These are phyloP conservation scores for Saussurea involucrata DNA, from an alignment of 129 eudicot species.

Conservation along the genomic window DNA sequence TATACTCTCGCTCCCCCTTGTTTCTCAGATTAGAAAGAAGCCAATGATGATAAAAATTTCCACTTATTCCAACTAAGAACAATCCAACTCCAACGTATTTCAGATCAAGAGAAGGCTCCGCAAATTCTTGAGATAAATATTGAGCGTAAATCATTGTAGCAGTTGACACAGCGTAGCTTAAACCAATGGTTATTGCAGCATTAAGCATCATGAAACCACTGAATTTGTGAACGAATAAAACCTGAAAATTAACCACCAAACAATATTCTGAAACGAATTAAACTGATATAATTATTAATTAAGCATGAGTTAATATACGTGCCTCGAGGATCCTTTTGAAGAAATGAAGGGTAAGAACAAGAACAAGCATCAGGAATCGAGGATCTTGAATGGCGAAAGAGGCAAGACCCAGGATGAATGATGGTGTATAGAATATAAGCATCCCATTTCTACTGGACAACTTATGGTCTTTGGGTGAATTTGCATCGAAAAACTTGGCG, in stretches of 20 bases:
- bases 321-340: slow-evolving; percentile 23
- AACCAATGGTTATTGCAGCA: slow-evolving; percentile 25
- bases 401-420: slow-evolving; percentile 29
- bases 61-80: slow-evolving; percentile 50
- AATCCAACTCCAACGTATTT: slow-evolving; percentile 37
- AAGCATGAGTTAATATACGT: neutral
- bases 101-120: slow-evolving; percentile 49
- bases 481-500: slow-evolving; percentile 44
- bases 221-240: slow-evolving; percentile 62
- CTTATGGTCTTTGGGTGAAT: neutral
- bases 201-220: slow-evolving; percentile 47
- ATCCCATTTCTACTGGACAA: slow-evolving; percentile 47
- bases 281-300: too few relatives aligned
- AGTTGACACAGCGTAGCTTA: slow-evolving; percentile 29
- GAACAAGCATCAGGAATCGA: neutral
- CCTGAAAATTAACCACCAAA: slow-evolving; percentile 28
- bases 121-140: slow-evolving; percentile 28
- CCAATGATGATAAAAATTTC: slow-evolving; percentile 70
- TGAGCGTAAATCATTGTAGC: slow-evolving; percentile 44
- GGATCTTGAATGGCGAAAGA: slow-evolving; percentile 11
- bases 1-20: slow-evolving; percentile 44
- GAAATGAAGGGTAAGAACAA: slow-evolving; percentile 17
- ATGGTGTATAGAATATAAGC: slow-evolving; percentile 51
- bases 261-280: neutral
- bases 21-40: slow-evolving; percentile 50